Evolutionary conservation across 441 rosid genomes (phyloP), one percentile per base, ranked within the genome.

Genomic region (Euphorbia schlechtendalii): DNA sequence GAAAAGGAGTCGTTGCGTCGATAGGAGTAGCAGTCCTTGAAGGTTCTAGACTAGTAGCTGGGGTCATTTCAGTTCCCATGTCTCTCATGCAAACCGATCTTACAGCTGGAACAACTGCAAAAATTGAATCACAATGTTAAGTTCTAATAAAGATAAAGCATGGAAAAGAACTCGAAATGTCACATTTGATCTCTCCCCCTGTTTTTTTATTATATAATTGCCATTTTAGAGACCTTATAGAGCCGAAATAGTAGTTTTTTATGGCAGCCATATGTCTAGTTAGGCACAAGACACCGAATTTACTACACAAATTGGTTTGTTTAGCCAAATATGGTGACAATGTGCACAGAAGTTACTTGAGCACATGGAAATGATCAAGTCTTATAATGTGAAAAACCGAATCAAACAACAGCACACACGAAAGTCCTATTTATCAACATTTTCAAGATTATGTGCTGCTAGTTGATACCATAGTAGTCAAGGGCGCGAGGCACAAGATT

Each of bases 41-140:
- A 56, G 99, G 99, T 81, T 94, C 99, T 81, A 77, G 98, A 77
- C 98, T 94, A 20, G 98, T 60, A 69, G 66, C 71, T 8, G 98
- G 99, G 13, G 98, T 89, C 99, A 94, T 94, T 62, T 94, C 99
- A 0, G 98, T 94, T 73, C 99, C 96, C 99, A 86, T 94, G 70
- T 94, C 96, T 81, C 98, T 89, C 99, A 94, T 91, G 63, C 82
- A 94, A 24, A 94, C 96, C 3, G 95, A 86, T 69, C 96, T 85
- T 73, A 91, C 75, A 78, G 67, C 98, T 91, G 83, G 77, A 76
- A 91, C 75, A 78, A 69, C 98, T 91, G 83, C 78, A 76, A 11
- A 54, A 45, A 20, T 40, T 36, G 10, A 34, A 55, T 24, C 46
- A 25, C 24, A 38, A 27, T 13, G 27, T 52, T 56, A 63, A 24